phyloP scores from a whole-genome alignment of 345 rosid species.

The Sapria himalayana region DNA sequence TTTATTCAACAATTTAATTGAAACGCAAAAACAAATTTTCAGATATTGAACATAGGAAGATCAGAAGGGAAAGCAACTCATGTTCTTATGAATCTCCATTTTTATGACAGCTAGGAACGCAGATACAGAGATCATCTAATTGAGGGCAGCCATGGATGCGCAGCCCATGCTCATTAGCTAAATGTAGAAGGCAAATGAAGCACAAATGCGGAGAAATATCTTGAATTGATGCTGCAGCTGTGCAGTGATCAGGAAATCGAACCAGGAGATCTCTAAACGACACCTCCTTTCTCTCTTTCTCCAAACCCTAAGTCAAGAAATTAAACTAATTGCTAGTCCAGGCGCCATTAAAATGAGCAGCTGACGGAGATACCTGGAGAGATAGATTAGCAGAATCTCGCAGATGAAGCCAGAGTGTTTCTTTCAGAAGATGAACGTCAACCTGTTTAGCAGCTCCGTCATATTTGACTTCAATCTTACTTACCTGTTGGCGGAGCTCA shows the following conservation, averaged over 20 bases:
- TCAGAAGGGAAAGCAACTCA: too few relatives aligned
- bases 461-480: conserved; percentile 59
- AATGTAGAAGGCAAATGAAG: conserved; percentile 74
- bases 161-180: conserved; percentile 83
- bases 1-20: too few relatives aligned
- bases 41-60: too few relatives aligned
- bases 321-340: too few relatives aligned
- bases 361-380: conserved; percentile 32
- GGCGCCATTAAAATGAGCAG: too few relatives aligned
- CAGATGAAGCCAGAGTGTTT: conserved; percentile 63
- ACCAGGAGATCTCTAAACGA: conserved; percentile 58
- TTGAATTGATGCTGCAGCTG: conserved; percentile 34
- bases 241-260: conserved; percentile 48
- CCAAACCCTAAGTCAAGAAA: too few relatives aligned
- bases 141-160: conserved; percentile 25
- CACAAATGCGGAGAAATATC: conserved; percentile 88
- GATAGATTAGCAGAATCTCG: conserved; percentile 27
- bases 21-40: too few relatives aligned
- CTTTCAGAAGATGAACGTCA: conserved; percentile 69
- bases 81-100: too few relatives aligned
- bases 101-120: too few relatives aligned
- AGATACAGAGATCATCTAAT: conserved; percentile 51
- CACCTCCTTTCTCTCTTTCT: too few relatives aligned
- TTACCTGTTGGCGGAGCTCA: too few relatives aligned
- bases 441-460: conserved; percentile 89